Evolutionary conservation across 2,329 filamentous ascomycete species (phyloP), one percentile per base, ranked within the genome.

Genomic region (Colletotrichum ledebouriae): DNA sequence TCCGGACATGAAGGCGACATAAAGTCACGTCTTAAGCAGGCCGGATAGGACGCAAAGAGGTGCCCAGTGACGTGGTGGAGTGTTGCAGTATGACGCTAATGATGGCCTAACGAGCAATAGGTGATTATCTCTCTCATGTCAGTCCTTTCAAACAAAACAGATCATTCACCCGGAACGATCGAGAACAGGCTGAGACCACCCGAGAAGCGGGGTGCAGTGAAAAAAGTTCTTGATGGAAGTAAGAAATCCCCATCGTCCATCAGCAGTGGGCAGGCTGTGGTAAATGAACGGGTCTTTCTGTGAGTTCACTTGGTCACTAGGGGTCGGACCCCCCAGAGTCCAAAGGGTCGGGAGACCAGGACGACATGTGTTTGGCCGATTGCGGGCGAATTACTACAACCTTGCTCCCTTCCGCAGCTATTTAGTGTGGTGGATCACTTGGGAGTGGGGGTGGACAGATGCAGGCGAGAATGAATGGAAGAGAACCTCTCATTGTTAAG

Each of bases 1-100:
- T 60, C 62, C 71, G 69, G 72, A 73, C 74, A 72, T 71, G 50
- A 58, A 52, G 41, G 49, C 55, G 58, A 17, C 17, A 33, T 66
- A 49, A 52, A 39, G 49, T 68, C 65, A 68, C 60, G 41, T 56
- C 49, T 42, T 17, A 34, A 50, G n/a, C 6, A 60, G 47, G 55
- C 9, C n/a, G 33, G 17, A 41, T 10, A 49, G 6, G 11, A 49
- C 44, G 25, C 44, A 65, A 39, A 44, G 11, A 49, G 33, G 37
- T 33, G 22, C 34, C 15, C 25, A 22, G 25, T 41, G 34, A 17
- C 41, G 56, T 17, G 34, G 41, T 49, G 20, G 46, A 56, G 52
- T 22, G 11, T 39, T 9, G 10, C 39, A 33, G 20, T 33, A n/a
- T 41, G 11, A 42, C 22, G 11, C 29, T 33, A 57, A 33, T 12